These are phyloP conservation scores for Cladophialophora chaetospira DNA, from an alignment of 2,329 filamentous ascomycete genomes.

Conservation along the genomic window DNA sequence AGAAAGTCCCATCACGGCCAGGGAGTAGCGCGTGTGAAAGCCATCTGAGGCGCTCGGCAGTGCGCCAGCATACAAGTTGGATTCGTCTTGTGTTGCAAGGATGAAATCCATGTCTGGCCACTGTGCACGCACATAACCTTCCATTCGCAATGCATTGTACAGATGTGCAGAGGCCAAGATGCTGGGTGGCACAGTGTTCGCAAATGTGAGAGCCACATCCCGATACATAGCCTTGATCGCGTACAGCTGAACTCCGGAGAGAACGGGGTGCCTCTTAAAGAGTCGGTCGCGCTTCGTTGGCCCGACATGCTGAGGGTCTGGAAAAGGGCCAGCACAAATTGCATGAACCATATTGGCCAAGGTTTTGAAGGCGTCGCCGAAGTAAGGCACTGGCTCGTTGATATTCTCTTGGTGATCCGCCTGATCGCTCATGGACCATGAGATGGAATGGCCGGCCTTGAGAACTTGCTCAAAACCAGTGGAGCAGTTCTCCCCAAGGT, in stretches of 20 bases:
- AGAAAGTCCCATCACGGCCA: neutral
- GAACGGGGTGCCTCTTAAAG: neutral
- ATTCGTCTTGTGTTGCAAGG: neutral
- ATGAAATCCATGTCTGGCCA: neutral
- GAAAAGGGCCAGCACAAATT: neutral
- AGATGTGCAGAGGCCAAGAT: neutral
- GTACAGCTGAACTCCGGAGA: neutral
- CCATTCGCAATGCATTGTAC: neutral
- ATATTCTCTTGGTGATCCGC: neutral
- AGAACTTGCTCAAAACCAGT: neutral
- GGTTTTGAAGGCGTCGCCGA: neutral
- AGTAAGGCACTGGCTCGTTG: neutral
- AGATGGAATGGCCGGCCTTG: neutral
- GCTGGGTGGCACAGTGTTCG: neutral
- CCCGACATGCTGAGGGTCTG: neutral
- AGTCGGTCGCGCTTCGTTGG: neutral
- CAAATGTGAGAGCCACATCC: neutral
- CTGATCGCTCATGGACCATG: neutral
- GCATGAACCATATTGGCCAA: neutral
- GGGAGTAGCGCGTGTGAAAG: neutral
- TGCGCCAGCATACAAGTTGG: neutral
- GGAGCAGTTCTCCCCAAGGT: neutral
- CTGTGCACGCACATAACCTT: neutral
- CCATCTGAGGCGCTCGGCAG: neutral
- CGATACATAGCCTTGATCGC: neutral